These are phyloP conservation scores for Fragilaria radians DNA, from an alignment of 108 stramenopile species.

Conservation along the genomic window DNA sequence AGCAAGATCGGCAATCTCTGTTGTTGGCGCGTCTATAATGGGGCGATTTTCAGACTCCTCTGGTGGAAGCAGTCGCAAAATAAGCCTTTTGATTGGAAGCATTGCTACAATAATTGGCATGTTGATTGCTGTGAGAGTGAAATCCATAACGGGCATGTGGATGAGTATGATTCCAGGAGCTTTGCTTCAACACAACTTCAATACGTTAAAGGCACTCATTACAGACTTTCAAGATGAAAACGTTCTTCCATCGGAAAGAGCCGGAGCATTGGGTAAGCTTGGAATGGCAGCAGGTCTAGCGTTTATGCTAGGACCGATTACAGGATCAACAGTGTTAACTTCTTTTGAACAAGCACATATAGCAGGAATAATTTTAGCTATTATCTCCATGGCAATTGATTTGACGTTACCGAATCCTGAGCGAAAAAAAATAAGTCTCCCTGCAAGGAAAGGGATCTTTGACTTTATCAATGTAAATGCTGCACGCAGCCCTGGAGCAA, in stretches of 20 bases:
- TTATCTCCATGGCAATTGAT: constrained; percentile 26
- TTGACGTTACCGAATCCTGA: constrained; percentile 1
- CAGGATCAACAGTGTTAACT: constrained; percentile 28
- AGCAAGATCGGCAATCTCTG: constrained; percentile 47
- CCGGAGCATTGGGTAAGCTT: constrained; percentile 59
- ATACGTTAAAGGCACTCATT: constrained; percentile 65
- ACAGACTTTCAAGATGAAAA: constrained; percentile 43
- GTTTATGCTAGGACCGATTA: constrained; percentile 75
- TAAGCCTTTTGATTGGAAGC: constrained; percentile 55
- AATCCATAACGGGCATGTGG: constrained; percentile 46
- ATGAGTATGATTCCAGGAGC: constrained; percentile 66
- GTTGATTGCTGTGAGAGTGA: constrained; percentile 21
- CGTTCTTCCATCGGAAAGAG: constrained; percentile 29
- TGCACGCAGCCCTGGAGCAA: constrained; percentile 53
- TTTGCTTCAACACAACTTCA: constrained; percentile 73
- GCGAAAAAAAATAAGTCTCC: constrained; percentile 9
- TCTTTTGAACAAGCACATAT: constrained; percentile 44
- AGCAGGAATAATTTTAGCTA: constrained; percentile 34
- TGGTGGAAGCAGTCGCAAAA: constrained; percentile 34
- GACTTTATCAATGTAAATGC: constrained; percentile 33
- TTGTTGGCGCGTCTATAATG: constrained; percentile 59
- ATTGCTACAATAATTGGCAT: constrained; percentile 41
- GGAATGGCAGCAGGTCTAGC: constrained; percentile 81
- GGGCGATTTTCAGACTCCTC: constrained; percentile 62
- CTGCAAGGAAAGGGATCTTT: constrained; percentile 11